These are phyloP conservation scores for Aureobasidium sp. DNA, from an alignment of 2,329 filamentous ascomycete species.

Conservation along the genomic window DNA sequence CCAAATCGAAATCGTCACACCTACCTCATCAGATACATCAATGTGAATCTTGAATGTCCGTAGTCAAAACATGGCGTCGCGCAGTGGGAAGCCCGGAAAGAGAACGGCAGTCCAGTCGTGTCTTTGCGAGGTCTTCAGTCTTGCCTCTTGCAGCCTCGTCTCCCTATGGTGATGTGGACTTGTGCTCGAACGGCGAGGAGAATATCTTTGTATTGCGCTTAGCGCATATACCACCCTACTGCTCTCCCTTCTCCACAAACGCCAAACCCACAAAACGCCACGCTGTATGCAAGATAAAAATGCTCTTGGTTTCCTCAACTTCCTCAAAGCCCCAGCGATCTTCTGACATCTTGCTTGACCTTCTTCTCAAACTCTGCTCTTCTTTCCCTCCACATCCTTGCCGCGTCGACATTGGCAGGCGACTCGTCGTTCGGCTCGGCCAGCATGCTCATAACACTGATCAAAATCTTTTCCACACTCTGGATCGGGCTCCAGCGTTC, in stretches of 20 bases:
- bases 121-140: not conserved
- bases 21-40: not conserved
- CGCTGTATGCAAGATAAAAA: not conserved
- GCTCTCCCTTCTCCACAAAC: not conserved
- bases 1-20: not conserved
- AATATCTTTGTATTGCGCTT: not conserved
- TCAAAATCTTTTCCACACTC: constrained; percentile 93
- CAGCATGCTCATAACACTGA: constrained; percentile 96
- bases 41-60: not conserved
- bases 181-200: no score
- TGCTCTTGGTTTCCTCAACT: not conserved
- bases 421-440: constrained; percentile 96
- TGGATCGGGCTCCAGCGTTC: constrained; percentile 97
- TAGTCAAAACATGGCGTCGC: not conserved
- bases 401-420: constrained; percentile 90
- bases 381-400: constrained; percentile 88
- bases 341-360: constrained; percentile 73
- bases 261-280: not conserved
- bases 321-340: constrained; percentile 52
- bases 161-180: not conserved
- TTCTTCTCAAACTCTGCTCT: constrained; percentile 75
- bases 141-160: not conserved
- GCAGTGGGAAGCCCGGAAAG: not conserved
- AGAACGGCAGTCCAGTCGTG: not conserved
- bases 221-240: not conserved